These are phyloP conservation scores for Primulina huaijiensis DNA, from an alignment of 257 asterid genomes.

Conservation along the genomic window DNA sequence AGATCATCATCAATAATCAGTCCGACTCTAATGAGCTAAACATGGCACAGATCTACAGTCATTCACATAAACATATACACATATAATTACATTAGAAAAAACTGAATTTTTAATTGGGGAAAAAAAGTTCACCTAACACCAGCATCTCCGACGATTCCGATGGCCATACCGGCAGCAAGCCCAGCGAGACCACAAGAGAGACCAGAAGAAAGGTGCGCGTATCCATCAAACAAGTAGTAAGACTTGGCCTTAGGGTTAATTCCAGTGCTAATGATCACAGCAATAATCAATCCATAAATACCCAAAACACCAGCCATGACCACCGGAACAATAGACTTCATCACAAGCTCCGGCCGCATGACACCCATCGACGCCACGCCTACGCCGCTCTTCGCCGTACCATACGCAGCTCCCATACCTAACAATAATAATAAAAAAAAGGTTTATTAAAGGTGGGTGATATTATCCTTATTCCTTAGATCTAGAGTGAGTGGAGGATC, in stretches of 20 bases:
- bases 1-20: too few species aligned
- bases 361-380: conserved; percentile 78
- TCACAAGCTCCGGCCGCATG: conserved; percentile 71
- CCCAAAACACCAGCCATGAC: conserved; percentile 76
- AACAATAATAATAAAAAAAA: not conserved
- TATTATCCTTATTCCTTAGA: conserved; percentile 11
- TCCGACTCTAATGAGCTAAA: too few species aligned
- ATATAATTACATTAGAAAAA: too few species aligned
- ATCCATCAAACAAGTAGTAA: conserved; percentile 59
- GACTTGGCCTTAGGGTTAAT: conserved; percentile 70
- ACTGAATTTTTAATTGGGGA: not conserved
- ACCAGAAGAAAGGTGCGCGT: conserved; percentile 68
- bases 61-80: too few species aligned
- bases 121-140: conserved; percentile 47
- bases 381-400: conserved; percentile 70
- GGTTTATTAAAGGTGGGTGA: not conserved
- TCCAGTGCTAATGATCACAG: conserved; percentile 62
- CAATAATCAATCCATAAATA: conserved; percentile 64
- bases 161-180: conserved; percentile 70
- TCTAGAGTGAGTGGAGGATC: conserved; percentile 21
- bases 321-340: conserved; percentile 71
- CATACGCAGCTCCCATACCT: conserved; percentile 80
- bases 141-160: conserved; percentile 65
- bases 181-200: conserved; percentile 69
- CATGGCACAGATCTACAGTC: too few species aligned